Base-by-base conservation (phyloP, 169 alveolate species). In the Cyclospora cayetanensis region DNA sequence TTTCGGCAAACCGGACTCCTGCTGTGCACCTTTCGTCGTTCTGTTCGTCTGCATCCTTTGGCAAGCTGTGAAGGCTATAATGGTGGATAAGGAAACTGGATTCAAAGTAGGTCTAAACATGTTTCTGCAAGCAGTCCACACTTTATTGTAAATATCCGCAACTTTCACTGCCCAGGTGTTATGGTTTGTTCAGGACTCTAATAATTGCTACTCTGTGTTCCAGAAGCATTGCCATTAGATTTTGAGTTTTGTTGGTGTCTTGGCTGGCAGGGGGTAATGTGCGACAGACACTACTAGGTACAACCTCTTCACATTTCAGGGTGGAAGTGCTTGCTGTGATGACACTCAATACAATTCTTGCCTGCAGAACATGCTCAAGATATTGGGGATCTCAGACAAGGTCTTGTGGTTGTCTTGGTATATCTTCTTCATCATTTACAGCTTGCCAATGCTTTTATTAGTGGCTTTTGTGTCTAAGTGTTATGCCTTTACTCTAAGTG, bases 291-390 rank as follows among this genome's bases (percentile, higher is more conserved):
- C n/a, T n/a, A n/a, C n/a, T n/a, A n/a, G n/a, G n/a, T n/a, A n/a
- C n/a, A n/a, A n/a, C n/a, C n/a, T n/a, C n/a, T n/a, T n/a, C n/a
- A n/a, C n/a, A n/a, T n/a, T n/a, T n/a, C n/a, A n/a, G n/a, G n/a
- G n/a, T n/a, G n/a, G n/a, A n/a, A n/a, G n/a, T n/a, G n/a, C n/a
- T n/a, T n/a, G n/a, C n/a, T n/a, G n/a, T n/a, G n/a, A n/a, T n/a
- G n/a, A n/a, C n/a, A n/a, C n/a, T n/a, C n/a, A n/a, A n/a, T n/a
- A n/a, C n/a, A n/a, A n/a, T n/a, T n/a, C n/a, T n/a, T n/a, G n/a
- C n/a, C 65, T 79, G 72, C 89, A 79, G 89, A 79, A 79, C 70
- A 79, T 79, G 89, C 74, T 79, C 11, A 79, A 79, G 72, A 79
- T 79, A 20, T 52, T 79, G 68, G 89, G 89, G 22, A 46, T 79